Base-by-base conservation (phyloP, 148 eudicot species). In the Vaccinium myrtillus region DNA sequence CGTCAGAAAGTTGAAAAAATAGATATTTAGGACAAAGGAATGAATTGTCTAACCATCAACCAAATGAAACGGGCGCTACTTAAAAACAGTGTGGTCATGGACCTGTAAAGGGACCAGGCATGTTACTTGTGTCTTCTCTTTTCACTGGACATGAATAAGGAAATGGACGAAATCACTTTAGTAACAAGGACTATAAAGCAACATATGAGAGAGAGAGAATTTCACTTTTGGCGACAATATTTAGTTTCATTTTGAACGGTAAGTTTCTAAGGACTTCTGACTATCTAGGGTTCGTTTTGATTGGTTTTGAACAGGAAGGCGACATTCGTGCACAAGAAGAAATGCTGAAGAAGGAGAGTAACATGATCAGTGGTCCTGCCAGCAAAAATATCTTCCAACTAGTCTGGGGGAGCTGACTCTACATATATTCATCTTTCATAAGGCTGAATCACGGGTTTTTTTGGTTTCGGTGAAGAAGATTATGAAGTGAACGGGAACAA, bases 321-420 rank as follows among this genome's bases (percentile, higher is more conserved):
- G 95, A 95, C 84, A 79, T 75, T 71, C 79, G 27, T 81, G 98
- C 94, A 53, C 98, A 97, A 81, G 98, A 94, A 90, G 95, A 97
- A 87, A 86, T 95, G 94, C 92, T 97, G 70, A 94, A 86, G 90
- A 93, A 85, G 86, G 89, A 89, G 88, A 97, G 93, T 53, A 89
- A 91, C 67, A 83, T 70, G 25, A 87, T 95, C 74, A 90, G 53
- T 73, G 90, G 89, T 63, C 85, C 81, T 73, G 99, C 94, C 11
- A 97, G 99, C 84, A 94, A 81, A 91, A 94, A 90, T 56, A 95
- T 97, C 65, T 97, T 87, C 83, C 89, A 90, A 36, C 88, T 93
- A 27, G 88, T 95, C 81, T 97, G 99, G 99, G 91, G 90, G n/a
- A 87, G 81, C 74, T 93, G 89, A 90, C 8, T 61, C 18, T 32